Conservation (phyloP, 169 alveolate genomes). For the Plasmodium yoelii region DNA sequence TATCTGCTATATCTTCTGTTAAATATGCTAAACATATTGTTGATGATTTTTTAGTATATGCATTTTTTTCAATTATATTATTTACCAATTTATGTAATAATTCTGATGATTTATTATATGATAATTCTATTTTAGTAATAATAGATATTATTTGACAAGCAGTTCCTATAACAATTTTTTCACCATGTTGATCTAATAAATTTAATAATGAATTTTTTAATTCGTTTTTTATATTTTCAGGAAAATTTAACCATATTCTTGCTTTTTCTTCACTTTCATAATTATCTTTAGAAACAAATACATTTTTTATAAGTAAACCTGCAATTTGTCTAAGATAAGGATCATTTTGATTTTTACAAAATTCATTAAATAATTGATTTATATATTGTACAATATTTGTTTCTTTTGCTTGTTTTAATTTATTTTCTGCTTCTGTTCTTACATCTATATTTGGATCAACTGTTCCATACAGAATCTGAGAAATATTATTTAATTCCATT, state of each 20-base stretch:
- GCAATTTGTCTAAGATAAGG: constrained; percentile 88
- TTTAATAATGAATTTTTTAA: constrained; percentile 81
- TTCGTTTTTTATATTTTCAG: constrained; percentile 82
- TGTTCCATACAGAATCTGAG: constrained; percentile 80
- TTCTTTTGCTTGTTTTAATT: constrained; percentile 80
- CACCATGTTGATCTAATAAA: constrained; percentile 84
- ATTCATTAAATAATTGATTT: constrained; percentile 82
- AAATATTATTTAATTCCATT: constrained; percentile 78
- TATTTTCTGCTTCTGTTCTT: constrained; percentile 83
- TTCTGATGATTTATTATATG: constrained; percentile 90
- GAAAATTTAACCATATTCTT: constrained; percentile 82
- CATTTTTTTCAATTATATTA: constrained; percentile 86
- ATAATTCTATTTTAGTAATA: constrained; percentile 88
- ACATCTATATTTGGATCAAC: constrained; percentile 81
- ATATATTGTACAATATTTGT: constrained; percentile 83
- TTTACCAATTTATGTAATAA: constrained; percentile 83
- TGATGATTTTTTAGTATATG: constrained; percentile 86
- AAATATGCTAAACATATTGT: constrained; percentile 86
- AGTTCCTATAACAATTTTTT: constrained; percentile 85
- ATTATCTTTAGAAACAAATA: constrained; percentile 85
- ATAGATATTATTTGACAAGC: constrained; percentile 90
- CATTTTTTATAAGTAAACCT: constrained; percentile 87
- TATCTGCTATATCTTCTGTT: constrained; percentile 88
- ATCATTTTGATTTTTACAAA: constrained; percentile 81
- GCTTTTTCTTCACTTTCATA: constrained; percentile 85